Evolutionary conservation across 1,284 basidiomycete species (phyloP).

Genomic region (Pseudozyma flocculosa): DNA sequence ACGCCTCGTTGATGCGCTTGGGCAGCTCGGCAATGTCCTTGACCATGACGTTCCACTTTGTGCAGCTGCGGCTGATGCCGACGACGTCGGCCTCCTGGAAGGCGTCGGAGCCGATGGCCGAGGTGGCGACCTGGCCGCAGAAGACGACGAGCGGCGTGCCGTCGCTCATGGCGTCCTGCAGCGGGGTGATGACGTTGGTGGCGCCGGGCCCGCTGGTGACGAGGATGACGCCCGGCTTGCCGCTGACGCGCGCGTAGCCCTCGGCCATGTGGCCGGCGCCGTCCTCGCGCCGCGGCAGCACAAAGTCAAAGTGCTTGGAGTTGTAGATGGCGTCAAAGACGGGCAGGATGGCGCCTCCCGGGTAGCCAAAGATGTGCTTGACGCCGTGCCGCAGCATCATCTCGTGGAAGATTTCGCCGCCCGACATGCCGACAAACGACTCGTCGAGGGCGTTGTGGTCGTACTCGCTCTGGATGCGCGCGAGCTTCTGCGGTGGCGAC

Average conservation of each 20-base stretch:
- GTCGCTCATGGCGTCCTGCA: conserved; percentile 95
- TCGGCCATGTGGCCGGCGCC: conserved; percentile 99
- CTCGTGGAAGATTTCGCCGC: conserved; percentile 97
- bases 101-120: conserved; percentile 93
- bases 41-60: conserved; percentile 99
- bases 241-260: conserved; percentile 94
- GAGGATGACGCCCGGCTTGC: conserved; percentile 94
- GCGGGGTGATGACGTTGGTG: conserved; percentile 94
- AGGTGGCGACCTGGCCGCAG: conserved; percentile 94
- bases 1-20: conserved; percentile 94
- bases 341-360: conserved; percentile 94
- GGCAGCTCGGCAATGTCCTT: conserved; percentile 95
- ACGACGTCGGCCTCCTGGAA: conserved; percentile 98
- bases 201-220: conserved; percentile 97
- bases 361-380: conserved; percentile 97
- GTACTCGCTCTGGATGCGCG: conserved; percentile 20
- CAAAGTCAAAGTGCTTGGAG: conserved; percentile 90
- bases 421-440: conserved; percentile 84
- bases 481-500: conserved; percentile 26
- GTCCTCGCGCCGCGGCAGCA: conserved; percentile 94
- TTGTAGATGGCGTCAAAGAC: conserved; percentile 99
- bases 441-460: conserved; percentile 56
- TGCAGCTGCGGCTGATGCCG: conserved; percentile 93
- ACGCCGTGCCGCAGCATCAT: conserved; percentile 98
- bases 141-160: conserved; percentile 95